Conservation (phyloP, 2,329 filamentous ascomycete species). For the Botrytis medusae region DNA sequence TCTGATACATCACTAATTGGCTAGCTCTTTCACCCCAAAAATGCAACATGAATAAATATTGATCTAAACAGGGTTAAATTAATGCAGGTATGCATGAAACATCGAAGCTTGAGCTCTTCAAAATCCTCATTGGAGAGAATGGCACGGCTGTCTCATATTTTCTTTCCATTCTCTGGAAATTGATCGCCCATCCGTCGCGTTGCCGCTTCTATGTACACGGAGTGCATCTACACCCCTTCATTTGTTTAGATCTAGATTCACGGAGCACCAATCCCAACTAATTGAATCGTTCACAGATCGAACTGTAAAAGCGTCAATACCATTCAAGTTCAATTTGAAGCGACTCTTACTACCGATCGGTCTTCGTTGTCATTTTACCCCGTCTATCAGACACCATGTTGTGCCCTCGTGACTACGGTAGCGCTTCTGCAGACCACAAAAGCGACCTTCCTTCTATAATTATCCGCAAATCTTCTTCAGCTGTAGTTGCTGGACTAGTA, state of each 20-base stretch:
- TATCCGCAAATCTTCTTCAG: slow-evolving; percentile 2
- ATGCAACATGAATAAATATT: slow-evolving; percentile 1
- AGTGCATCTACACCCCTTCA: background rate
- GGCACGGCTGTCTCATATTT: slow-evolving; percentile 16
- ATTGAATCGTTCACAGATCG: background rate
- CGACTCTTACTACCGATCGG: background rate
- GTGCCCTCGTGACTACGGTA: slow-evolving; percentile 12
- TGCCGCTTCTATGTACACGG: background rate
- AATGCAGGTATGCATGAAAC: slow-evolving; percentile 21
- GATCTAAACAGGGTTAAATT: slow-evolving; percentile 8
- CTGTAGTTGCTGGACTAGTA: background rate
- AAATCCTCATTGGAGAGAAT: slow-evolving; percentile 1
- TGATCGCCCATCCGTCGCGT: background rate
- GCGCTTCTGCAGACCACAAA: slow-evolving; percentile 16
- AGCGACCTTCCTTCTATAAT: slow-evolving; percentile 15
- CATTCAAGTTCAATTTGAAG: background rate
- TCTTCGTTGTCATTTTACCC: slow-evolving; percentile 15
- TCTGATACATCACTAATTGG: slow-evolving; percentile 14
- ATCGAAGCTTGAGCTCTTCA: slow-evolving; percentile 17
- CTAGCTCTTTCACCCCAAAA: background rate
- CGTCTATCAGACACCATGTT: background rate
- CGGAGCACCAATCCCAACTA: background rate
- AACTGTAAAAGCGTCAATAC: slow-evolving; percentile 2
- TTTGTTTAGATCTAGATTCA: slow-evolving; percentile 7
- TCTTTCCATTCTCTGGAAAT: slow-evolving; percentile 3